These are phyloP conservation scores for Geosmithia putterillii DNA, from an alignment of 2,329 filamentous ascomycete species.

Conservation along the genomic window DNA sequence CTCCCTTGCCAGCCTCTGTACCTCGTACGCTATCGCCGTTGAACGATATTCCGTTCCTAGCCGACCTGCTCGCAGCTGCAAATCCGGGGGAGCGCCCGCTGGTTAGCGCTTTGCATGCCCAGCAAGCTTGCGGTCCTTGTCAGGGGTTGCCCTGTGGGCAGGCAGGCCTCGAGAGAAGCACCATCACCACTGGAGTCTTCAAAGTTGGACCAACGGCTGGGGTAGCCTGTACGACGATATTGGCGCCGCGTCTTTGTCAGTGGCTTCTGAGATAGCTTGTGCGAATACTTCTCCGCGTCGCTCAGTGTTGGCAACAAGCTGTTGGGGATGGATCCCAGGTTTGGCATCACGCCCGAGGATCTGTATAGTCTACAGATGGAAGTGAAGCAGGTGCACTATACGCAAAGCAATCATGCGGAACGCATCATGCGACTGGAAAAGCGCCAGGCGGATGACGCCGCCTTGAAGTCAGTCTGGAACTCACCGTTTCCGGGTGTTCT, in stretches of 20 bases:
- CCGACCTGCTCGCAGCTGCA: background rate
- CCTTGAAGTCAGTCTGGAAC: slow-evolving; percentile 79
- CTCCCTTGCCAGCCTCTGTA: background rate
- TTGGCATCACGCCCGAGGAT: slow-evolving; percentile 48
- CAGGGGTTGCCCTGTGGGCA: slow-evolving; percentile 32
- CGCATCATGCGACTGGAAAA: slow-evolving; percentile 50
- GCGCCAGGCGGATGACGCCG: slow-evolving; percentile 54
- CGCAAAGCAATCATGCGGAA: slow-evolving; percentile 50
- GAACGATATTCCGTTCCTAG: background rate
- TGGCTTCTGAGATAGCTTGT: too few relatives aligned
- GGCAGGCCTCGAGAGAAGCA: slow-evolving; percentile 24
- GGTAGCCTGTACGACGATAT: too few relatives aligned
- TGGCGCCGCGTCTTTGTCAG: too few relatives aligned
- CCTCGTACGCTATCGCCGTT: background rate
- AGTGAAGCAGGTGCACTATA: slow-evolving; percentile 53
- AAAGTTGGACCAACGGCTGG: slow-evolving; percentile 16
- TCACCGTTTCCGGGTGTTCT: slow-evolving; percentile 85
- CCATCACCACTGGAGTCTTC: slow-evolving; percentile 6
- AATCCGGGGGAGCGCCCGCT: background rate
- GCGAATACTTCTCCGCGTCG: too few relatives aligned
- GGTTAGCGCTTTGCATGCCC: background rate
- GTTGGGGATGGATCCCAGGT: slow-evolving; percentile 51
- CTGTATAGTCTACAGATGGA: slow-evolving; percentile 59
- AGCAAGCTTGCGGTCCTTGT: slow-evolving; percentile 12
- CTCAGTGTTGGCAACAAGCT: background rate